Evolutionary conservation across 78 protist genomes (phyloP), one percentile per base, ranked within the genome.

Genomic region (Speleostelium caveatum): DNA sequence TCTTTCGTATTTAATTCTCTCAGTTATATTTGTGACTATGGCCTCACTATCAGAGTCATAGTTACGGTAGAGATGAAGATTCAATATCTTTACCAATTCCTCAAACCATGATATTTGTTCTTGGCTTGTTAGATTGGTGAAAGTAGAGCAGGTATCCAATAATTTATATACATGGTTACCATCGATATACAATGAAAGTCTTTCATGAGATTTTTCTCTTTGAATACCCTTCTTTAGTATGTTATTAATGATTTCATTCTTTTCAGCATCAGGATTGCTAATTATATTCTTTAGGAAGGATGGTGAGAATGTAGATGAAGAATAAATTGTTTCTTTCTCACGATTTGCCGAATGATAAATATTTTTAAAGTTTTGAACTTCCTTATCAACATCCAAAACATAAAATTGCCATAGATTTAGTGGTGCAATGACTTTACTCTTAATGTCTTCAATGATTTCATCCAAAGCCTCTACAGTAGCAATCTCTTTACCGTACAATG

Each of bases 331-430:
- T 10, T 83, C 74, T 28, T 30, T 58, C 0, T 21, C 53, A 41
- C 62, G 61, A 30, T n/a, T 42, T 3, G 87, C 32, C 19, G 68
- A 28, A 12, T 58, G 68, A 60, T 49, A 83, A 0, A 39, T 14
- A 1, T 30, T 12, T 35, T 53, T 71, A 86, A 96, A 95, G n/a
- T 2, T 67, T 22, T 83, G 78, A 49, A 96, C 39, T 7, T 55
- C 92, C 30, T 3, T 41, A 7, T 85, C 90, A 8, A 96, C 95
- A 71, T 95, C 93, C 42, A 95, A 22, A 0, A 96, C 97, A 19
- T 75, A 93, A 68, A 58, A 97, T 60, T 97, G 98, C 98, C 98
- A 97, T 30, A 97, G 87, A 22, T 59, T 53, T 24, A 88, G 24
- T 36, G 86, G 94, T n/a, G 30, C 45, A 2, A 88, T 30, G 14